Conservation (phyloP, 257 asterid species). For the Orobanche coerulescens region DNA sequence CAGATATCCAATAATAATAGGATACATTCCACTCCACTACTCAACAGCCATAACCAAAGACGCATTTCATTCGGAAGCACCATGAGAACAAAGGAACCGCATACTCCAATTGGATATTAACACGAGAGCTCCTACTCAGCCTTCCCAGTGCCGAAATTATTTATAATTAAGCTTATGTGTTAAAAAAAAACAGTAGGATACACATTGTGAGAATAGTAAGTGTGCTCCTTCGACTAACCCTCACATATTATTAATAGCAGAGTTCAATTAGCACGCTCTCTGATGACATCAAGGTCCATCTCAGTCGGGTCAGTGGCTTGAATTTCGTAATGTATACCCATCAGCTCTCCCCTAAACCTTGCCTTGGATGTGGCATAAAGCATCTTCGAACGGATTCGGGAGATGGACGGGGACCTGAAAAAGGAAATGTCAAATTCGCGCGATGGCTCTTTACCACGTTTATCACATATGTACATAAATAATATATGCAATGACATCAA, state of each 20-base stretch:
- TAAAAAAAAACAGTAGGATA: background rate
- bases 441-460: background rate
- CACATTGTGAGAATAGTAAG: background rate
- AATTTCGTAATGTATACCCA: constrained; percentile 26
- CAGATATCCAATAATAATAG: background rate
- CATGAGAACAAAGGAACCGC: constrained; percentile 39
- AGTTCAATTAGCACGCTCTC: constrained; percentile 32
- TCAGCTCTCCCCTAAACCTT: constrained; percentile 25
- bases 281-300: constrained; percentile 30
- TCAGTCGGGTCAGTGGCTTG: constrained; percentile 32
- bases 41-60: constrained; percentile 1
- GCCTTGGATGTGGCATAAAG: constrained; percentile 28
- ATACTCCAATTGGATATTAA: background rate
- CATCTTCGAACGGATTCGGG: constrained; percentile 28
- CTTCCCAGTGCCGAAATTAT: constrained; percentile 37
- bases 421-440: background rate
- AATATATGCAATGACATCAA: background rate
- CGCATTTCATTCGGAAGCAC: constrained; percentile 42
- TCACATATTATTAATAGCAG: too few relatives aligned
- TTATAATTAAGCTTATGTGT: constrained; percentile 13
- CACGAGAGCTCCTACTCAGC: constrained; percentile 45
- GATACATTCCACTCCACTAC: too few relatives aligned
- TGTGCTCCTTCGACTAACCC: background rate
- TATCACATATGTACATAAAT: too few relatives aligned
- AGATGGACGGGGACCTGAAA: constrained; percentile 30